These are phyloP conservation scores for Knoxdaviesia proteae DNA, from an alignment of 2,329 filamentous ascomycete genomes.

Conservation along the genomic window DNA sequence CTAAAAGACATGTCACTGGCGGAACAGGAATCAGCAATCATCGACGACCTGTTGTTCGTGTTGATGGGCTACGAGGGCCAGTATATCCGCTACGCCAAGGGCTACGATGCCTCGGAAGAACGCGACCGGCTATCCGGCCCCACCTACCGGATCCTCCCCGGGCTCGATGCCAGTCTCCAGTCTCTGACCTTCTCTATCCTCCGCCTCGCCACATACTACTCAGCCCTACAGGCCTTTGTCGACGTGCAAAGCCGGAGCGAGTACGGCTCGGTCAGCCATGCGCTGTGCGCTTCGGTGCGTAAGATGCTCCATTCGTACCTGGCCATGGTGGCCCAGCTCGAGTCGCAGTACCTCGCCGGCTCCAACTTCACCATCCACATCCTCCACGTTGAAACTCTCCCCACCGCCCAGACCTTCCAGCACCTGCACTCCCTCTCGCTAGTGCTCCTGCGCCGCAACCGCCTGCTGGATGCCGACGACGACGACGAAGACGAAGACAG, in stretches of 20 bases:
- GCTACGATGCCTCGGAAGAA: conserved; percentile 68
- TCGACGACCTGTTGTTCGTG: conserved; percentile 82
- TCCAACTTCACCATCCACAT: conserved; percentile 80
- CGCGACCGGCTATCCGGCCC: conserved; percentile 74
- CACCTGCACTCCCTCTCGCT: conserved; percentile 77
- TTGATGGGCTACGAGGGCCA: conserved; percentile 99
- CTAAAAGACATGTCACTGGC: conserved; percentile 56
- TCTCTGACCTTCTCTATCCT: conserved; percentile 79
- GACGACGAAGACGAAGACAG: conserved; percentile 55
- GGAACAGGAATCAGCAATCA: conserved; percentile 64
- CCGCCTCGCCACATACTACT: conserved; percentile 85
- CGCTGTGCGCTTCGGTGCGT: conserved; percentile 82
- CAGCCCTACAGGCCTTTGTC: conserved; percentile 75
- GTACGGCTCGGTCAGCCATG: conserved; percentile 88
- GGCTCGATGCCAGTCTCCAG: conserved; percentile 75
- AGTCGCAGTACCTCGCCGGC: conserved; percentile 81
- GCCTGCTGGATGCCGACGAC: conserved; percentile 63
- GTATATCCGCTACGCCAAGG: conserved; percentile 71
- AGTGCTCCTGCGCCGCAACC: conserved; percentile 75
- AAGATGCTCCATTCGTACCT: conserved; percentile 86
- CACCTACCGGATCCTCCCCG: conserved; percentile 55
- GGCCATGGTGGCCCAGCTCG: conserved; percentile 77
- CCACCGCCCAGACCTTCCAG: conserved; percentile 75
- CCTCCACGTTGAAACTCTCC: conserved; percentile 75
- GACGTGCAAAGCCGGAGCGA: conserved; percentile 86